These are phyloP conservation scores for Kokia cookei DNA, from an alignment of 441 rosid genomes.

Conservation along the genomic window DNA sequence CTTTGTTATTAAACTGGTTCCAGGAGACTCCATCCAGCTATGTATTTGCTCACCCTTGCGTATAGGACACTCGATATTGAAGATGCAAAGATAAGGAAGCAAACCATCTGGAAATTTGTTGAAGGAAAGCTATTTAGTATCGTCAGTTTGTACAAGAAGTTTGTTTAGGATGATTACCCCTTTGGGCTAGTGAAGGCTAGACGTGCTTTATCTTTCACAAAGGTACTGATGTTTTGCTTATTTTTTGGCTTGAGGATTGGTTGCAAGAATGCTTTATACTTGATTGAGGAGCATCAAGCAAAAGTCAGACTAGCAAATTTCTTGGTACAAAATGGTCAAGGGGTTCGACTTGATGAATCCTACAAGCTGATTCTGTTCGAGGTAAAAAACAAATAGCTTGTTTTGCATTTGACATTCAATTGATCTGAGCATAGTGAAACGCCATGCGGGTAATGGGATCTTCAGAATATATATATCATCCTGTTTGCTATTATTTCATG, in stretches of 20 bases:
- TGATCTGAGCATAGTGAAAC: neutral
- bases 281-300: slow-evolving; percentile 2
- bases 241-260: neutral
- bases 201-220: slow-evolving; percentile 11
- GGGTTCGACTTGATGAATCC: neutral
- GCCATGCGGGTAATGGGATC: neutral
- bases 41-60: slow-evolving; percentile 85
- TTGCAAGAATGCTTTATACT: neutral
- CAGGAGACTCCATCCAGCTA: slow-evolving; percentile 96
- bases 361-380: neutral
- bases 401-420: neutral
- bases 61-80: slow-evolving; percentile 92
- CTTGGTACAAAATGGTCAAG: neutral
- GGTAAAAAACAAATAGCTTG: neutral
- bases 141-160: slow-evolving; percentile 68
- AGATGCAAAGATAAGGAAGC: slow-evolving; percentile 67
- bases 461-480: neutral
- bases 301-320: neutral
- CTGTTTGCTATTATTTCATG: neutral
- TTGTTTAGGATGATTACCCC: slow-evolving; percentile 29
- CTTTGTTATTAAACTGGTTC: slow-evolving; percentile 12
- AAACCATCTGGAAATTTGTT: slow-evolving; percentile 32
- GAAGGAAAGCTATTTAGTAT: slow-evolving; percentile 37
- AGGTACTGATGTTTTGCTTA: neutral
- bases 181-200: neutral